A percentile compares a stretch with the other conserved stretches of the same genome.
Conservation (phyloP, 2,329 filamentous ascomycete species). For the Chalaropsis ovoidea region DNA sequence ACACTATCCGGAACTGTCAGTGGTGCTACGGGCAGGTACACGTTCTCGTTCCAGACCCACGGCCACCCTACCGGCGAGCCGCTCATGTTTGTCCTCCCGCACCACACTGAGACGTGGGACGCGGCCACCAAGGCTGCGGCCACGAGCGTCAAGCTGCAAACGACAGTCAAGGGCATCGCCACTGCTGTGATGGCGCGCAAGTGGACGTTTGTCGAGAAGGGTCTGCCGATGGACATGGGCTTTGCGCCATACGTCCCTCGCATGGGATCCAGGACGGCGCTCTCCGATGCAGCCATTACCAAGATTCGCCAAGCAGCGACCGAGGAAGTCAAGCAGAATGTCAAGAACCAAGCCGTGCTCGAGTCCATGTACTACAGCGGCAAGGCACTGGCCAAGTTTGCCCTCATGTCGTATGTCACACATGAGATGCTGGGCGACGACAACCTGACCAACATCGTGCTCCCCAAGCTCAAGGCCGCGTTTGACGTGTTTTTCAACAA, state of each 20-base stretch:
- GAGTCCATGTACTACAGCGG: constrained; percentile 91
- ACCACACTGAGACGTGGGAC: constrained; percentile 72
- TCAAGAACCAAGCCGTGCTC: constrained; percentile 60
- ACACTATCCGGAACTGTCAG: constrained; percentile 53
- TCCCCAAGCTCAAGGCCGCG: constrained; percentile 53
- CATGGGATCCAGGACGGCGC: constrained; percentile 36
- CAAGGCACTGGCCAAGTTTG: constrained; percentile 73
- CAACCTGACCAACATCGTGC: constrained; percentile 45
- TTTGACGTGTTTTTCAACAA: constrained; percentile 60
- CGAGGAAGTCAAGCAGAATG: constrained; percentile 67
- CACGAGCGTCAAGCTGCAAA: constrained; percentile 54
- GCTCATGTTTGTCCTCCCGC: constrained; percentile 79
- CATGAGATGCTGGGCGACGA: constrained; percentile 53
- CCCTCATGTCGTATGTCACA: constrained; percentile 54
- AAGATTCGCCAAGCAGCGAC: constrained; percentile 53
- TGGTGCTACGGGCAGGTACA: constrained; percentile 58
- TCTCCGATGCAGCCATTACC: constrained; percentile 47
- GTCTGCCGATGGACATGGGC: constrained; percentile 62
- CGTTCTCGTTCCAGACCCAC: constrained; percentile 59
- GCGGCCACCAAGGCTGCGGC: constrained; percentile 41
- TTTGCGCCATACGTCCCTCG: constrained; percentile 68
- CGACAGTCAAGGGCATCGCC: constrained; percentile 75
- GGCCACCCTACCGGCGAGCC: constrained; percentile 53
- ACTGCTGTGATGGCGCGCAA: constrained; percentile 59
- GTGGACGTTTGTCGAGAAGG: constrained; percentile 68